These are phyloP conservation scores for Trichocladium antarcticum DNA, from an alignment of 495 filamentous ascomycete genomes.

Conservation along the genomic window DNA sequence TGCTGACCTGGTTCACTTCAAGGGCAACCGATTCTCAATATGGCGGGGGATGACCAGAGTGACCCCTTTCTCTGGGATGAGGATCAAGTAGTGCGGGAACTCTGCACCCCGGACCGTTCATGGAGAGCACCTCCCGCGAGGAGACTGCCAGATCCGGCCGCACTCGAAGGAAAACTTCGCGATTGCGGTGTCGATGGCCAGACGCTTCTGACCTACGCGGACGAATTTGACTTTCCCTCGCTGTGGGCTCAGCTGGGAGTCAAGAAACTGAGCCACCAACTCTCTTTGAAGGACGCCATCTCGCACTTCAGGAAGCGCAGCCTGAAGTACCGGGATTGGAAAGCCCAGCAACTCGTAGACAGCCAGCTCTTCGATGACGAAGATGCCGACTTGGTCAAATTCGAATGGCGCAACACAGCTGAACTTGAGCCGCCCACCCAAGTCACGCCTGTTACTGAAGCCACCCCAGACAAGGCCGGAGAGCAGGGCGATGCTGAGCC, in stretches of 20 bases:
- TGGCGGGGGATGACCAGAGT: constrained; percentile 18
- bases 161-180: constrained; percentile 44
- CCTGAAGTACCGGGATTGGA: constrained; percentile 21
- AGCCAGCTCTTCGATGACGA: neutral
- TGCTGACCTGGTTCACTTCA: neutral
- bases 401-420: neutral
- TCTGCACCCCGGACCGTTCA: constrained; percentile 45
- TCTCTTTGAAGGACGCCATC: constrained; percentile 25
- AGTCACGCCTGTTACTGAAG: neutral
- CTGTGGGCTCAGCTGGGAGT: constrained; percentile 27
- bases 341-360: constrained; percentile 9
- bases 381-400: constrained; percentile 3
- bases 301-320: constrained; percentile 24
- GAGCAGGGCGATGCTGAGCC: too few species aligned
- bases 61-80: constrained; percentile 62
- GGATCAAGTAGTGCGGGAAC: constrained; percentile 51
- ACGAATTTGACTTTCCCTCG: constrained; percentile 9
- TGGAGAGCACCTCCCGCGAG: constrained; percentile 28
- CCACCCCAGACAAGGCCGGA: neutral
- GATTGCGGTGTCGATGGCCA: constrained; percentile 52
- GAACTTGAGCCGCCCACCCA: neutral
- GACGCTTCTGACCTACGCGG: constrained; percentile 42
- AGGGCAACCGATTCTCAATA: neutral
- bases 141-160: constrained; percentile 38
- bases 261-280: constrained; percentile 26